Percentiles rank a stretch among this genome's conserved stretches.
These are phyloP conservation scores for Phytophthora parvispora DNA, from an alignment of 352 stramenopile genomes.

Conservation along the genomic window DNA sequence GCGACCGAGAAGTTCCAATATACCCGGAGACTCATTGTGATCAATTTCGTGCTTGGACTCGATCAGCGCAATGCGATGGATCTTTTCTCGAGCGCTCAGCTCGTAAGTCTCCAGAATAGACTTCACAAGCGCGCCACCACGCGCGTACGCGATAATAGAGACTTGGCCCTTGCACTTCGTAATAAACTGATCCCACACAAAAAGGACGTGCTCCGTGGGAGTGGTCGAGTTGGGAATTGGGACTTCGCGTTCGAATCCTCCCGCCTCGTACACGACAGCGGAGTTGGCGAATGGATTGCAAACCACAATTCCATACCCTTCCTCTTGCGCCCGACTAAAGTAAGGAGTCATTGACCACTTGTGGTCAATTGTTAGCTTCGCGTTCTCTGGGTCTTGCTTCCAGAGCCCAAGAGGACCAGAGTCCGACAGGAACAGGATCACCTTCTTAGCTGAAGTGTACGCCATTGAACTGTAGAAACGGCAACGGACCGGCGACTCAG, in stretches of 20 bases:
- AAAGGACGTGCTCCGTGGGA: conserved; percentile 88
- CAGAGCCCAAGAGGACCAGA: conserved; percentile 88
- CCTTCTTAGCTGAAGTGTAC: conserved; percentile 88
- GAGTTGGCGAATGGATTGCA: conserved; percentile 92
- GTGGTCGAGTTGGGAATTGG: conserved; percentile 88
- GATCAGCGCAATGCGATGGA: conserved; percentile 87
- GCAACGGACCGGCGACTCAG: conserved; percentile 88
- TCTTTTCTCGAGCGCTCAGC: conserved; percentile 76
- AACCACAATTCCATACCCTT: conserved; percentile 88
- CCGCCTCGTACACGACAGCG: conserved; percentile 91
- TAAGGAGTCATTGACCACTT: conserved; percentile 92
- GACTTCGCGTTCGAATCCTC: conserved; percentile 87
- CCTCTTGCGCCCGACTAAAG: conserved; percentile 86
- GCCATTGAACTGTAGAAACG: conserved; percentile 92
- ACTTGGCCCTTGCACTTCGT: conserved; percentile 88
- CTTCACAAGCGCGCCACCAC: conserved; percentile 85
- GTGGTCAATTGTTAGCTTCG: conserved; percentile 74
- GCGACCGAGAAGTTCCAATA: conserved; percentile 86
- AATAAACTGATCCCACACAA: conserved; percentile 90
- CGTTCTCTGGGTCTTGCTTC: conserved; percentile 78
- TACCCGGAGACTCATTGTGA: conserved; percentile 75
- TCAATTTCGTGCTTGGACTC: conserved; percentile 93
- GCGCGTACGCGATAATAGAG: conserved; percentile 86
- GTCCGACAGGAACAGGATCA: conserved; percentile 89
- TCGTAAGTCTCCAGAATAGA: conserved; percentile 88